A percentile compares a stretch with the other conserved stretches of the same genome.
Conservation (phyloP, 306 rosid genomes). For the Lablab purpureus region DNA sequence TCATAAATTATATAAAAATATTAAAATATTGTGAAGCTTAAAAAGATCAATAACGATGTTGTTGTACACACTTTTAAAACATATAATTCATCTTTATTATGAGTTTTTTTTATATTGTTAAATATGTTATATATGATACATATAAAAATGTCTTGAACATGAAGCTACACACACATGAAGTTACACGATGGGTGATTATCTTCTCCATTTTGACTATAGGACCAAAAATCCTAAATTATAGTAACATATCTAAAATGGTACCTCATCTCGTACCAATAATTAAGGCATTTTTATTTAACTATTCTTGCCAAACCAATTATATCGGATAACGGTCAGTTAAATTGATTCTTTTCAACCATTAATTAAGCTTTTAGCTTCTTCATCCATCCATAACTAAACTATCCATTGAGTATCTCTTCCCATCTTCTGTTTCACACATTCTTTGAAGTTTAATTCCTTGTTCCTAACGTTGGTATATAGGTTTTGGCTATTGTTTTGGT, state of each 20-base stretch:
- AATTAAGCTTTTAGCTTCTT: conserved; percentile 38
- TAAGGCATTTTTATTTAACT: not conserved
- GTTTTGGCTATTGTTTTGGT: not conserved
- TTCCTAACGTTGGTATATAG: not conserved
- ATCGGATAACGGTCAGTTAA: conserved; percentile 7
- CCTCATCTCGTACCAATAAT: not conserved
- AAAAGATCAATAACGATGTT: too few relatives aligned
- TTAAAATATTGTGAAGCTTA: too few relatives aligned
- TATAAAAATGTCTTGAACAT: too few relatives aligned
- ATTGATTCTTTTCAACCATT: conserved; percentile 46
- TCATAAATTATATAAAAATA: too few relatives aligned
- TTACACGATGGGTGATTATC: not conserved
- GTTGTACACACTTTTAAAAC: too few relatives aligned
- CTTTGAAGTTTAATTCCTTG: conserved; percentile 11
- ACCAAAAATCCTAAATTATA: not conserved
- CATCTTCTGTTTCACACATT: conserved; percentile 27
- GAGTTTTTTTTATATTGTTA: too few relatives aligned
- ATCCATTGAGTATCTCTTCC: not conserved
- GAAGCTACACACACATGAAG: too few relatives aligned
- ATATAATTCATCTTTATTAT: too few relatives aligned
- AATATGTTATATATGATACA: too few relatives aligned
- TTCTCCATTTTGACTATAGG: not conserved
- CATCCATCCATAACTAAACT: conserved; percentile 42
- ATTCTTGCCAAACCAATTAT: conserved; percentile 10
- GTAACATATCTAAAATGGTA: not conserved